Evolutionary conservation across 2,329 filamentous ascomycete genomes (phyloP).

Genomic region (Colletotrichum horii): DNA sequence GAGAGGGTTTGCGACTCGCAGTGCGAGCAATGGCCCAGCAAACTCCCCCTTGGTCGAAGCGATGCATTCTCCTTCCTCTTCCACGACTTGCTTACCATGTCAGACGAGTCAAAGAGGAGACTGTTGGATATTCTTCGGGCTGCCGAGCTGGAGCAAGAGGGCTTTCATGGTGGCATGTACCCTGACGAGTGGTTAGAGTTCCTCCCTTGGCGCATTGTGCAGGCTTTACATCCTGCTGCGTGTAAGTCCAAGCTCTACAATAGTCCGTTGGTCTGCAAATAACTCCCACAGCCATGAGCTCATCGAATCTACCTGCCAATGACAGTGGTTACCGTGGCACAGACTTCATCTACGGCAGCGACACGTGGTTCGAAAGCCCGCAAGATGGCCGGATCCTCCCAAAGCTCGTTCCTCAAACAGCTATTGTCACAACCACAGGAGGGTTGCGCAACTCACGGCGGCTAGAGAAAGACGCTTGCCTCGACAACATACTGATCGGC

Average conservation of each 20-base stretch:
- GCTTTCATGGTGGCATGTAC: background rate
- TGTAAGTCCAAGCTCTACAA: background rate
- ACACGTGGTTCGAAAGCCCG: background rate
- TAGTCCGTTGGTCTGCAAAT: too few species aligned
- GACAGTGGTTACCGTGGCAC: background rate
- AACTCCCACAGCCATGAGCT: background rate
- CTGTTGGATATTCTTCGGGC: background rate
- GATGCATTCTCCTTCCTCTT: background rate
- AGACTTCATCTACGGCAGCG: background rate
- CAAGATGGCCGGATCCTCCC: background rate
- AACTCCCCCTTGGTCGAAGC: background rate
- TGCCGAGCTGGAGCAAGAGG: background rate
- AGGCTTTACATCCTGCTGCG: background rate
- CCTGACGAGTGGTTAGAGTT: background rate
- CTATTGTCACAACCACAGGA: background rate
- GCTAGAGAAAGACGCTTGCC: background rate
- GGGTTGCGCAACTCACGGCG: accelerated
- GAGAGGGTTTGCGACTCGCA: background rate
- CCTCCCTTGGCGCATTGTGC: background rate
- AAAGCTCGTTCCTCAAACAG: background rate
- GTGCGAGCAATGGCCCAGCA: accelerated
- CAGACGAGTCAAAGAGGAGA: background rate
- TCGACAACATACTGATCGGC: background rate
- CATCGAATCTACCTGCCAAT: background rate
- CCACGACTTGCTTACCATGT: background rate